A percentile compares a stretch with the other conserved stretches of the same genome.
phyloP scores from a whole-genome alignment of 306 rosid genomes.

The Trifolium subterraneum region DNA sequence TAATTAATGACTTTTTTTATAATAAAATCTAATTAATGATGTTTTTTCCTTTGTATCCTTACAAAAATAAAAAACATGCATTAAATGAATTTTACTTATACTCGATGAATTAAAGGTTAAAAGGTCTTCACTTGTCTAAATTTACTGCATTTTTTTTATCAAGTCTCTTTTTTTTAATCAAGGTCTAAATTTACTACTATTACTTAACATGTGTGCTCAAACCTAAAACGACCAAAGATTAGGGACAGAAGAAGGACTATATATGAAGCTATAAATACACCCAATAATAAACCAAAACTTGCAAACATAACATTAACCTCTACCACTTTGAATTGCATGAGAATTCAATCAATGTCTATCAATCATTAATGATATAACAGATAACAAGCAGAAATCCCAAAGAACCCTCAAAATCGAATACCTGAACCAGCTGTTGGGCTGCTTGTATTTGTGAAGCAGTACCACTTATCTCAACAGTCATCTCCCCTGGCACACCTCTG shows the following conservation, averaged over 20 bases:
- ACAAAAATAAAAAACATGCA: no score
- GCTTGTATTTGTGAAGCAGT: slow-evolving; percentile 63
- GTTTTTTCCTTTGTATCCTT: no score
- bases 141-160: no score
- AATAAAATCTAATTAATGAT: no score
- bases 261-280: neutral
- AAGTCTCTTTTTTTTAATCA: no score
- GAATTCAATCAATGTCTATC: neutral
- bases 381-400: slow-evolving; percentile 28
- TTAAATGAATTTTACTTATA: no score
- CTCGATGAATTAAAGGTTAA: no score
- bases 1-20: no score
- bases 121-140: no score
- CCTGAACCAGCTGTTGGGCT: slow-evolving; percentile 67
- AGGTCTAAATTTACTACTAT: no score
- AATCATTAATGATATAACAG: slow-evolving; percentile 1
- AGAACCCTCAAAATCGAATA: slow-evolving; percentile 37
- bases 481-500: slow-evolving; percentile 68
- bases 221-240: no score
- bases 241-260: neutral
- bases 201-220: no score
- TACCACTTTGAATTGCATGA: neutral
- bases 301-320: slow-evolving; percentile 5
- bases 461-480: slow-evolving; percentile 69
- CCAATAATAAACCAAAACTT: slow-evolving; percentile 20